A percentile compares a stretch with the other conserved stretches of the same genome.
These are phyloP conservation scores for Epichloe glyceriae DNA, from an alignment of 2,329 filamentous ascomycete species.

Conservation along the genomic window DNA sequence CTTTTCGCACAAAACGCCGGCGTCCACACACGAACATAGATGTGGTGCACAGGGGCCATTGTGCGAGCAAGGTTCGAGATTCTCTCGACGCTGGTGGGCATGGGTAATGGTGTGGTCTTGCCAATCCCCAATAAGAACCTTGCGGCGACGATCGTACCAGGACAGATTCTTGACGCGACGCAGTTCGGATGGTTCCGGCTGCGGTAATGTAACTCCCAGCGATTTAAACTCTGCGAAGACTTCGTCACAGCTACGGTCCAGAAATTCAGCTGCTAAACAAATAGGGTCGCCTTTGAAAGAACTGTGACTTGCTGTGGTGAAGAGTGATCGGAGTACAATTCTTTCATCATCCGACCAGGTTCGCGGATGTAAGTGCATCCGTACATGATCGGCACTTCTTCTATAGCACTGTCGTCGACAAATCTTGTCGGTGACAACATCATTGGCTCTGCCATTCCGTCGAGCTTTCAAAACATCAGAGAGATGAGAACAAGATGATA, in stretches of 20 bases:
- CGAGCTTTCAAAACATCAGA: slow-evolving; percentile 20
- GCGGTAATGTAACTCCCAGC: slow-evolving; percentile 14
- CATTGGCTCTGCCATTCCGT: slow-evolving; percentile 8
- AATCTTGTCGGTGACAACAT: slow-evolving; percentile 8
- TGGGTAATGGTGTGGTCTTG: slow-evolving; percentile 41
- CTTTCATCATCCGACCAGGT: slow-evolving; percentile 38
- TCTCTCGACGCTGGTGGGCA: slow-evolving; percentile 41
- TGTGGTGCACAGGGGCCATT: slow-evolving; percentile 49
- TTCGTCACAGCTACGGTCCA: slow-evolving; percentile 40
- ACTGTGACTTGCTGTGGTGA: slow-evolving; percentile 28
- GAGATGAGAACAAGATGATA: slow-evolving; percentile 21
- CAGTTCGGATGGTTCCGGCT: slow-evolving; percentile 14
- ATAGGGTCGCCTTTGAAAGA: slow-evolving; percentile 28
- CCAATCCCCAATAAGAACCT: slow-evolving; percentile 41
- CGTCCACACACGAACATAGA: slow-evolving; percentile 50
- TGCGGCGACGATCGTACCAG: slow-evolving; percentile 45
- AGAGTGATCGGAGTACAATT: slow-evolving; percentile 33
- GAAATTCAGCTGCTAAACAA: slow-evolving; percentile 36
- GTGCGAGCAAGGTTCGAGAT: slow-evolving; percentile 55
- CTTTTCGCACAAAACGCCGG: slow-evolving; percentile 56
- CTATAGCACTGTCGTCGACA: slow-evolving; percentile 32
- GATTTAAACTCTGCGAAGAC: slow-evolving; percentile 25
- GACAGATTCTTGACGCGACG: slow-evolving; percentile 30
- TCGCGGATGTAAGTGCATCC: slow-evolving; percentile 5
- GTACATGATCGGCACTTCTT: slow-evolving; percentile 9